Evolutionary conservation across 1,139 yeast species (phyloP).

Genomic region (Debaryomyces coudertii): DNA sequence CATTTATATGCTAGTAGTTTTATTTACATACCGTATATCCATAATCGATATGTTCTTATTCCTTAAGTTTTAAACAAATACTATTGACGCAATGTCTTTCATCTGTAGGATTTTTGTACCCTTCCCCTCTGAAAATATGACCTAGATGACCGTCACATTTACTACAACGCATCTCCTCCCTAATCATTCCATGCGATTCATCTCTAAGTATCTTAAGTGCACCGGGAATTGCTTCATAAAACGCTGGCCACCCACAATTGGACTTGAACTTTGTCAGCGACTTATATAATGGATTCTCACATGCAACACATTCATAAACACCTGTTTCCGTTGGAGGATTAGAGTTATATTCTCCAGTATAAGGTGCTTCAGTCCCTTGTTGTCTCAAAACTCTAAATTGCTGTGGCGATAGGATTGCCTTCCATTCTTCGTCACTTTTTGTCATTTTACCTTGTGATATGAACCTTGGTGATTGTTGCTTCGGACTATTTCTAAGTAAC

Average conservation of each 20-base stretch:
- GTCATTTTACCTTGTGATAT: constrained; percentile 12
- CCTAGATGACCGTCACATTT: constrained; percentile 95
- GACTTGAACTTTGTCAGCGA: constrained; percentile 83
- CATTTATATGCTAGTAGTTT: not conserved
- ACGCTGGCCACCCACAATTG: constrained; percentile 98
- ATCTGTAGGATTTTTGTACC: constrained; percentile 85
- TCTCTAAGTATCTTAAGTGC: constrained; percentile 68
- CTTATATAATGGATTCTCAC: constrained; percentile 75
- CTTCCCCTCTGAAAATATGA: constrained; percentile 94
- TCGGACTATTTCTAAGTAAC: not conserved
- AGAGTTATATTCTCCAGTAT: constrained; percentile 68
- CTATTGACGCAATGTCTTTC: constrained; percentile 96
- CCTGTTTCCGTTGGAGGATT: constrained; percentile 54
- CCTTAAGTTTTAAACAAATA: constrained; percentile 66
- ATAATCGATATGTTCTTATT: constrained; percentile 13
- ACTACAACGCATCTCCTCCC: constrained; percentile 87
- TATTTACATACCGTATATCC: constrained; percentile 1
- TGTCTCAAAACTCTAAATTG: constrained; percentile 81
- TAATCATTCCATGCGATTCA: constrained; percentile 65
- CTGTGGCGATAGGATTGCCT: constrained; percentile 71
- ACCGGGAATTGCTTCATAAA: constrained; percentile 86
- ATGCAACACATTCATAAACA: constrained; percentile 81
- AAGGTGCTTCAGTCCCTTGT: constrained; percentile 84
- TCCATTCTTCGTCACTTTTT: constrained; percentile 75
- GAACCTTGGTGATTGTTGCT: constrained; percentile 1